phyloP scores from a whole-genome alignment of 2,329 filamentous ascomycete genomes.

The Metarhizium sp. region DNA sequence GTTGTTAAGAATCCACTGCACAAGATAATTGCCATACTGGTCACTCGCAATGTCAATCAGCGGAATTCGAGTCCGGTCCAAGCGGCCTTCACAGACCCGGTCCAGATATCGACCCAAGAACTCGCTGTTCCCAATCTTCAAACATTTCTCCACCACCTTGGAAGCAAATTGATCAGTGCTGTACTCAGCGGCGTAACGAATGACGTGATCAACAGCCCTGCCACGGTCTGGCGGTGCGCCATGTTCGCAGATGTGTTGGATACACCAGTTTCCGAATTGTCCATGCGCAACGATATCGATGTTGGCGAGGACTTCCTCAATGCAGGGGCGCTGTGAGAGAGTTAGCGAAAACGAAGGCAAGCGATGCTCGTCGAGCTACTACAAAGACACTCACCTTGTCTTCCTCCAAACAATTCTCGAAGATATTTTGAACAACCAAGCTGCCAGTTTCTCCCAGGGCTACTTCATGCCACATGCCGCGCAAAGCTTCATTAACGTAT shows the following conservation, averaged over 20 bases:
- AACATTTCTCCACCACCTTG: conserved; percentile 97
- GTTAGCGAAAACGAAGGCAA: not conserved
- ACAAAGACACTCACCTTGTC: conserved; percentile 62
- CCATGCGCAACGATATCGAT: conserved; percentile 96
- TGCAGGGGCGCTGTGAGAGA: conserved; percentile 71
- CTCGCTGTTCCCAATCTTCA: conserved; percentile 88
- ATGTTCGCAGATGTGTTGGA: conserved; percentile 98
- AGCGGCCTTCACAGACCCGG: conserved; percentile 83
- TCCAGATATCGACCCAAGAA: conserved; percentile 90
- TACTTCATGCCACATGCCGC: conserved; percentile 98
- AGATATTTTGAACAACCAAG: conserved; percentile 97
- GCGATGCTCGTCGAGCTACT: not conserved
- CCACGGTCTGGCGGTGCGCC: conserved; percentile 84
- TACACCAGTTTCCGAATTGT: conserved; percentile 99
- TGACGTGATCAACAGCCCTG: conserved; percentile 89
- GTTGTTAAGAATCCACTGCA: conserved; percentile 94
- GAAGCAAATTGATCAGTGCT: conserved; percentile 99
- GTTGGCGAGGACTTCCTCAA: conserved; percentile 89
- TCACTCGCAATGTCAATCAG: conserved; percentile 97
- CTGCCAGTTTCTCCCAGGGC: conserved; percentile 95
- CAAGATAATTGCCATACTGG: conserved; percentile 96
- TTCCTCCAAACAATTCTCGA: conserved; percentile 97
- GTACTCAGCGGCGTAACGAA: conserved; percentile 88
- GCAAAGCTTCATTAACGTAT: conserved; percentile 89
- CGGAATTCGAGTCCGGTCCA: conserved; percentile 88